A percentile compares a stretch with the other conserved stretches of the same genome.
These are phyloP conservation scores for Talinum fruticosum DNA, from an alignment of 148 eudicot species.

Conservation along the genomic window DNA sequence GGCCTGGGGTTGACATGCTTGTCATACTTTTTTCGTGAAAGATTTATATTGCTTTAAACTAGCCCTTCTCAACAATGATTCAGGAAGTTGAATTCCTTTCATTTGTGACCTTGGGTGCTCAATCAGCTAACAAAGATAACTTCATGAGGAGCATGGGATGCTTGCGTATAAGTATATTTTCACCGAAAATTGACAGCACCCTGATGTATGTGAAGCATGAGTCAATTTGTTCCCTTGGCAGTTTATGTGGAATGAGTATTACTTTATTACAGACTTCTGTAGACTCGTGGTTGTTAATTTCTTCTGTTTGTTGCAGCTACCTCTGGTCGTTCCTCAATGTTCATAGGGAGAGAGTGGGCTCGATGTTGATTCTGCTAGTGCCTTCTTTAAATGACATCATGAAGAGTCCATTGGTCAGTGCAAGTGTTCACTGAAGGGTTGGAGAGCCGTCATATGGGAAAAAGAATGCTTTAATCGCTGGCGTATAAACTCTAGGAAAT, in stretches of 20 bases:
- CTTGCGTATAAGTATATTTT: neutral
- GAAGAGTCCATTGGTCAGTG: neutral
- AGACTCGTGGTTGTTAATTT: neutral
- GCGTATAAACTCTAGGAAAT: neutral
- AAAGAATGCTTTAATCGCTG: neutral
- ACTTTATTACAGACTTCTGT: neutral
- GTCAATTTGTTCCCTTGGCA: neutral
- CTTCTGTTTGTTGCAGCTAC: slow-evolving; percentile 1
- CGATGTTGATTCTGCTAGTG: neutral
- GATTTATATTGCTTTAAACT: neutral
- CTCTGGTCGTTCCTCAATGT: neutral
- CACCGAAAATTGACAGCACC: too few species aligned
- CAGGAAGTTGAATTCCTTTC: neutral
- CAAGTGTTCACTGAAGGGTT: neutral
- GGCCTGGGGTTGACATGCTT: too few species aligned
- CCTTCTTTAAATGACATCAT: neutral
- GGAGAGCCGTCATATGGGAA: neutral
- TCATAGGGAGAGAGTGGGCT: neutral
- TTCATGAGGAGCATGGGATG: neutral
- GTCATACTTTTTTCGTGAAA: too few species aligned
- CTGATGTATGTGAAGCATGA: neutral
- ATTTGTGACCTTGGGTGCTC: neutral
- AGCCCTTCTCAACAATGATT: neutral
- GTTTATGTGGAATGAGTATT: too few species aligned
- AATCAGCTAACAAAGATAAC: neutral